Base-by-base conservation (phyloP, 805 yeast genomes). In the Pichia pseudocactophila region DNA sequence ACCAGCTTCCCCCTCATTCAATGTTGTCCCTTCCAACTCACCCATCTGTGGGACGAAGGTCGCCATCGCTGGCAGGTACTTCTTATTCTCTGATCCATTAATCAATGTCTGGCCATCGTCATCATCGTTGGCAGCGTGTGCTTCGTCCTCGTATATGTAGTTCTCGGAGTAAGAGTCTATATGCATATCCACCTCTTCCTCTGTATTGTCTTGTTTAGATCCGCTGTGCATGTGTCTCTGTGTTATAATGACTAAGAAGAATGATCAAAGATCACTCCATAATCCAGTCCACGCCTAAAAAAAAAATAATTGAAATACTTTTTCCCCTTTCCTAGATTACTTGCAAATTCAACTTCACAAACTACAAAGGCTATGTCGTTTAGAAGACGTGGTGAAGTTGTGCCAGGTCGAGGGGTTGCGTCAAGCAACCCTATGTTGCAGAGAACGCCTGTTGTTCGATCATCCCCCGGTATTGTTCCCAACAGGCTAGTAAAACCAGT, bases 381-480 rank as follows among this genome's bases (percentile, higher is more conserved):
- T 50, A 69, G 80, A 52, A 75, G 69, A 50, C 66, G 82, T 61
- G 71, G 77, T 20, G 82, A 77, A 34, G 68, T 72, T 5, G 59
- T 71, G 16, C 41, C 50, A 7, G 45, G 46, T 16, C 43, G 50
- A 33, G 39, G 39, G 2, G 17, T 32, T 10, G 18, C 16, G 10
- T 22, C 44, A 8, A 25, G 17, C 3, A 37, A 44, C 19, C 48
- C 45, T 8, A 41, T 36, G 41, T 42, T 45, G 7, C 39, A 34
- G 12, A 34, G 48, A 26, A 33, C 37, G 6, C 38, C 27, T 3
- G 57, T 28, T 26, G 28, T 25, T 20, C n/a, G 37, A 12, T 20
- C 36, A 13, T 19, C 25, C 13, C n/a, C 20, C 2, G 27, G 36
- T 6, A 25, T 36, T 15, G 30, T 25, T 22, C 30, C 28, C n/a